Evolutionary conservation across 148 eudicot genomes (phyloP).

Genomic region (Amaranthus cruentus): DNA sequence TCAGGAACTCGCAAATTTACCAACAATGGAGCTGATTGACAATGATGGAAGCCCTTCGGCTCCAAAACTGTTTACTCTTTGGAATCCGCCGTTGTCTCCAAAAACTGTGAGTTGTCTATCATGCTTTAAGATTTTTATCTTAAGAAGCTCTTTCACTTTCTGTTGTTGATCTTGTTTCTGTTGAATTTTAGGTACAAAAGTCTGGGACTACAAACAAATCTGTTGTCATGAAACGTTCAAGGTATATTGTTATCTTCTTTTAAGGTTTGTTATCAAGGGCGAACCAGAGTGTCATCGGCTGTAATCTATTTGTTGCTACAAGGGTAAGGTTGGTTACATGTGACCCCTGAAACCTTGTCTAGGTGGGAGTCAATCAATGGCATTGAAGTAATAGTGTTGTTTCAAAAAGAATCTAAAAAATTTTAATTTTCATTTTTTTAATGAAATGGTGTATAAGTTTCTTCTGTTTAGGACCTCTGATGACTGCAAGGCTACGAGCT

Average conservation of each 20-base stretch:
- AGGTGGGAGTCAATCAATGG: no score
- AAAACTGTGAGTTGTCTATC: conserved; percentile 47
- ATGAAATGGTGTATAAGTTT: neutral
- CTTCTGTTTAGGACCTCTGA: neutral
- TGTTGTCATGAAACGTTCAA: conserved; percentile 45
- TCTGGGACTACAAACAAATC: conserved; percentile 30
- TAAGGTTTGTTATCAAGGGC: neutral
- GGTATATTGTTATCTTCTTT: conserved; percentile 36
- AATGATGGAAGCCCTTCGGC: conserved; percentile 98
- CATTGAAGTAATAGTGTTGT: no score
- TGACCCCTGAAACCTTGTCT: no score
- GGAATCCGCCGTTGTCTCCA: conserved; percentile 84
- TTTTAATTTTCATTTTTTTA: neutral
- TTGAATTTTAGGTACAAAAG: conserved; percentile 37
- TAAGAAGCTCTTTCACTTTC: neutral
- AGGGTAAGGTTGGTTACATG: no score
- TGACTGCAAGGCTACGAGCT: neutral
- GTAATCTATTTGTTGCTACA: no score
- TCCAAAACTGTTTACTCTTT: conserved; percentile 70
- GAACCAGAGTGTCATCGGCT: no score
- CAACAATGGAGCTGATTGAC: conserved; percentile 69
- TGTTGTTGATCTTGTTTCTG: neutral
- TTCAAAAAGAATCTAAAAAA: no score
- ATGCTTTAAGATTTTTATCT: conserved; percentile 18
- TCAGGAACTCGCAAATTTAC: conserved; percentile 76